phyloP scores from a whole-genome alignment of 2,329 filamentous ascomycete species.

The Colletotrichum eremochloae region DNA sequence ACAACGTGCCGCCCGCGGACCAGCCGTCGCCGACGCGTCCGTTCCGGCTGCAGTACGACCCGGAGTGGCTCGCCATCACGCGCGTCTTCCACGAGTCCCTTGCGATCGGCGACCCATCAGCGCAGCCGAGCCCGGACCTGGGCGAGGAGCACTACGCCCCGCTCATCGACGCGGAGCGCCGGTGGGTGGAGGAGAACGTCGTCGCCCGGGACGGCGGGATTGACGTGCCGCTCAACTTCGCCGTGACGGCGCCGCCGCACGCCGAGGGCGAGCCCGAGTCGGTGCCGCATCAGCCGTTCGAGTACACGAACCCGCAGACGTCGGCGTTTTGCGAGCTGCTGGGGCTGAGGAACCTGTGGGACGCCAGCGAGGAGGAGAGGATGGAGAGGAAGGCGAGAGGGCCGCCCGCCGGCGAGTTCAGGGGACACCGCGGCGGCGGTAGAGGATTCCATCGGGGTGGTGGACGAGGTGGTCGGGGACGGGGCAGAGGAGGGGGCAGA shows the following conservation, averaged over 20 bases:
- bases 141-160: constrained; percentile 77
- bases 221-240: constrained; percentile 83
- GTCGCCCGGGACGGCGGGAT: constrained; percentile 75
- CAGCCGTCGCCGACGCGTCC: constrained; percentile 55
- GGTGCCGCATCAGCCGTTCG: constrained; percentile 74
- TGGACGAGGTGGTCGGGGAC: constrained; percentile 53
- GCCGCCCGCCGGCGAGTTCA: constrained; percentile 59
- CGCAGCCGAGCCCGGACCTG: constrained; percentile 68
- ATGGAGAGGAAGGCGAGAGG: constrained; percentile 69
- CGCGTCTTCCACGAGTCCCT: constrained; percentile 81
- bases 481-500: constrained; percentile 51
- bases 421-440: constrained; percentile 52
- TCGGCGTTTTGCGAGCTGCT: constrained; percentile 83
- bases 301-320: constrained; percentile 92
- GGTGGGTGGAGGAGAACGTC: constrained; percentile 87
- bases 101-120: constrained; percentile 70
- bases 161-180: constrained; percentile 76
- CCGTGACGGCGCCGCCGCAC: constrained; percentile 79
- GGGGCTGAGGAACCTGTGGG: constrained; percentile 81
- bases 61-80: constrained; percentile 95
- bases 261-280: constrained; percentile 68
- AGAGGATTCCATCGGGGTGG: constrained; percentile 51
- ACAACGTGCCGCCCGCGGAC: constrained; percentile 27
- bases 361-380: constrained; percentile 79
- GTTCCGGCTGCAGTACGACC: constrained; percentile 82